phyloP scores from a whole-genome alignment of 352 stramenopile species.

The Phytophthora crassamura region DNA sequence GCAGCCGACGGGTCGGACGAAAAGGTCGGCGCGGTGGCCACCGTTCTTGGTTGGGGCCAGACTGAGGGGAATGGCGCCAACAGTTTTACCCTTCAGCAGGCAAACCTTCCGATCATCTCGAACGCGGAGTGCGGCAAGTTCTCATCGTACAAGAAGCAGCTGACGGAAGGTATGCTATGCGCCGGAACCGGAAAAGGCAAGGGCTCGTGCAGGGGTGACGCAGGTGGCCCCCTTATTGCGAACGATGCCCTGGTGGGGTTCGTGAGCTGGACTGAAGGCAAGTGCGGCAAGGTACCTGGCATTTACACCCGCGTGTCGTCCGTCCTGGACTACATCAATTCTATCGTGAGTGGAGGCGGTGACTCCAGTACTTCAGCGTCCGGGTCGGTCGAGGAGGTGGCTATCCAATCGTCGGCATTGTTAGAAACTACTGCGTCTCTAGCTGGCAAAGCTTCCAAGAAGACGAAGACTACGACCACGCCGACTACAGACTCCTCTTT shows the following conservation, averaged over 20 bases:
- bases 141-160: constrained; percentile 49
- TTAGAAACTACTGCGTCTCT: background rate
- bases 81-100: constrained; percentile 54
- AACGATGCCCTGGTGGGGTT: constrained; percentile 59
- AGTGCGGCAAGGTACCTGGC: constrained; percentile 53
- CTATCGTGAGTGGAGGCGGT: constrained; percentile 38
- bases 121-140: constrained; percentile 54
- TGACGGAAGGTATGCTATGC: constrained; percentile 70
- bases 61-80: constrained; percentile 39
- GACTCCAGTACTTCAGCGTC: constrained; percentile 9
- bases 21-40: constrained; percentile 50
- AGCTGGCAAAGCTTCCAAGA: constrained; percentile 1
- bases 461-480: background rate
- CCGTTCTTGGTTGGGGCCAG: constrained; percentile 62
- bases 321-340: constrained; percentile 59
- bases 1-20: constrained; percentile 56
- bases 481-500: constrained; percentile 6
- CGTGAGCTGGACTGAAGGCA: constrained; percentile 59
- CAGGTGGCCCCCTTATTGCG: constrained; percentile 59
- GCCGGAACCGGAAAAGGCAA: constrained; percentile 56
- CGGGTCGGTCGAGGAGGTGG: constrained; percentile 6
- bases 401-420: background rate
- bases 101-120: constrained; percentile 59
- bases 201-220: constrained; percentile 68
- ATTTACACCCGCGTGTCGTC: constrained; percentile 64